Evolutionary conservation across 331 rosid species (phyloP), one percentile per base, ranked within the genome.

Genomic region (Saraca asoca): DNA sequence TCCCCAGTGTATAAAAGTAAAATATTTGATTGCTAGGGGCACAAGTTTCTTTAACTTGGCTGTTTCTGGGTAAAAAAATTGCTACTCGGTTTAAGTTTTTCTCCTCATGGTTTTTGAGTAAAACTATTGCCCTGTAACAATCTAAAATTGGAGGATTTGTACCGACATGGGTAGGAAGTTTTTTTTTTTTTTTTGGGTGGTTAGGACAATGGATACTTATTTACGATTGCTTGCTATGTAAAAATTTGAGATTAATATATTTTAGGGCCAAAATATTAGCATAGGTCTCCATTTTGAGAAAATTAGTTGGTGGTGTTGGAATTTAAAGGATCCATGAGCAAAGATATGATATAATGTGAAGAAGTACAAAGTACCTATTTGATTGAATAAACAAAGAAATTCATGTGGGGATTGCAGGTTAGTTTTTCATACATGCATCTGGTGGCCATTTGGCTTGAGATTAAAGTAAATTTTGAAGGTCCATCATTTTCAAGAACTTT

Each of bases 21-120:
- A 51, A 15, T 37, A 17, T 69, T 58, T 45, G 53, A 70, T 64
- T 61, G 54, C 51, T 69, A n/a, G 7, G 43, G 54, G 69, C 58
- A 31, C 31, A 37, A 44, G 18, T 45, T 58, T 64, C 39, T 51
- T 43, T 16, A 7, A 45, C 61, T 78, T 17, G 48, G 34, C 31
- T 54, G 31, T 37, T 53, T 60, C 61, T 53, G 71, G 33, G 57
- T 1, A 3, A n/a, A 58, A 59, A 45, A 59, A 34, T 37, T 20
- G 51, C 35, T 37, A 0, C 46, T 45, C 12, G 38, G 52, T 66
- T 65, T 63, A 33, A 39, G 4, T 43, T 41, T 42, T 10, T 62
- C 24, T 44, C 29, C 42, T 5, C 20, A 13, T 62, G n/a, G 31
- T 45, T 45, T 46, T 62, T 24, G 13, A 13, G 39, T 14, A 5